Percentiles rank a stretch among this genome's conserved stretches.
Conservation (phyloP, 2,329 filamentous ascomycete species). For the Paecilomyces variotii region DNA sequence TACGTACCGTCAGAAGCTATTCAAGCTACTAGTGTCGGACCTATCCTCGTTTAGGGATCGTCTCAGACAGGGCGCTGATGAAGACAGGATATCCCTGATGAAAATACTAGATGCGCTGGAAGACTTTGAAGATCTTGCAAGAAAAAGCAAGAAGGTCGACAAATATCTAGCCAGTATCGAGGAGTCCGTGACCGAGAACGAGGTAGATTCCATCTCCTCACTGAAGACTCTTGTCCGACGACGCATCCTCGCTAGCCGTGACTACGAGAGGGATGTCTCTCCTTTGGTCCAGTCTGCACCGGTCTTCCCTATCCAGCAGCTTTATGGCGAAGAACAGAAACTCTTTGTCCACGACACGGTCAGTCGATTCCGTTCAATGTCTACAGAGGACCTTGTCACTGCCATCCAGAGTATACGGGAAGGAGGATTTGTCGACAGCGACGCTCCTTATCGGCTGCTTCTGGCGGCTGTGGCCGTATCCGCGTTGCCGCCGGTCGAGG, state of each 20-base stretch:
- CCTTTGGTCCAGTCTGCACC: constrained; percentile 26
- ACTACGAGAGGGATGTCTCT: constrained; percentile 17
- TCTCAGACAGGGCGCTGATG: constrained; percentile 26
- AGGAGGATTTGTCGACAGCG: constrained; percentile 20
- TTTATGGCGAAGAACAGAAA: constrained; percentile 31
- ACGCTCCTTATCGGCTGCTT: constrained; percentile 25
- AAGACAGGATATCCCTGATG: constrained; percentile 22
- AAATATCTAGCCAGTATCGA: constrained; percentile 28
- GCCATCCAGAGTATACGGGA: constrained; percentile 24
- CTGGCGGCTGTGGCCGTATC: constrained; percentile 29
- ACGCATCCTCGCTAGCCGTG: constrained; percentile 25
- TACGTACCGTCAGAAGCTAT: constrained; percentile 25
- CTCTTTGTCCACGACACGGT: constrained; percentile 28
- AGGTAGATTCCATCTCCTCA: constrained; percentile 20
- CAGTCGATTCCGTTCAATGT: constrained; percentile 26
- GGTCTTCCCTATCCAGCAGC: constrained; percentile 25
- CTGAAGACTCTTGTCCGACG: constrained; percentile 24
- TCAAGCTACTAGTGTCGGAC: constrained; percentile 24
- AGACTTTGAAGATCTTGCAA: constrained; percentile 31
- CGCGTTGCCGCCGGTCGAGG: constrained; percentile 24
- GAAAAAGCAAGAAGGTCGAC: constrained; percentile 24
- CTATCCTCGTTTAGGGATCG: constrained; percentile 27
- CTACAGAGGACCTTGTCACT: constrained; percentile 19
- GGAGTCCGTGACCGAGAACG: constrained; percentile 24
- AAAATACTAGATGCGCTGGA: constrained; percentile 32